Conservation (phyloP, 1,284 basidiomycete genomes). For the Moesziomyces sp. region DNA sequence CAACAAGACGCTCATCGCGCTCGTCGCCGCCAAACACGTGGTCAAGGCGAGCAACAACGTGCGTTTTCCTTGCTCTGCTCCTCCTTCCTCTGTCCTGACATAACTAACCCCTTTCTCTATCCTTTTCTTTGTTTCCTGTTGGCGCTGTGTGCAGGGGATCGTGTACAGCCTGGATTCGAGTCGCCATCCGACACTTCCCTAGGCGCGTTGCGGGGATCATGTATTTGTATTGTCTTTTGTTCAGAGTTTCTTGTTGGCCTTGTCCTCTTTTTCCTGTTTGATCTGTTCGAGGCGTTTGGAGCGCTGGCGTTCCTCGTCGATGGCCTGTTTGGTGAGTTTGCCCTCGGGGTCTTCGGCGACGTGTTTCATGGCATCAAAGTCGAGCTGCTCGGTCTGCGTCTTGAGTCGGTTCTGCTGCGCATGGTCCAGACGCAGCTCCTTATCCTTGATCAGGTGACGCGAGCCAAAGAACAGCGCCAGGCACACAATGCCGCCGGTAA, state of each 20-base stretch:
- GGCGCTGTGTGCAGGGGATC: slow-evolving; percentile 45
- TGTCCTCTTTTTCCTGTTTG: slow-evolving; percentile 29
- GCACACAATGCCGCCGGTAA: slow-evolving; percentile 41
- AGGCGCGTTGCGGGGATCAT: slow-evolving; percentile 11
- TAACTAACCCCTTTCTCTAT: no score
- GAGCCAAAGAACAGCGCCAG: slow-evolving; percentile 41
- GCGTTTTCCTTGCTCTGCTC: slow-evolving; percentile 46
- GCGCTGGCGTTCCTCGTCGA: slow-evolving; percentile 23
- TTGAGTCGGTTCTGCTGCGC: slow-evolving; percentile 20
- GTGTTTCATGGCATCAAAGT: slow-evolving; percentile 35
- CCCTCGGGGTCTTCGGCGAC: slow-evolving; percentile 40
- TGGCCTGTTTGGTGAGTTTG: slow-evolving; percentile 37
- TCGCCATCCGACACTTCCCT: slow-evolving; percentile 52
- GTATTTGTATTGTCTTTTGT: slow-evolving; percentile 6
- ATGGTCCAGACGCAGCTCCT: slow-evolving; percentile 34
- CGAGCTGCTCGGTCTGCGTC: slow-evolving; percentile 29
- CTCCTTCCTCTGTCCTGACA: no score
- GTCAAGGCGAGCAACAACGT: slow-evolving; percentile 72
- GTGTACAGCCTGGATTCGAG: slow-evolving; percentile 59
- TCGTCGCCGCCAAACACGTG: slow-evolving; percentile 87
- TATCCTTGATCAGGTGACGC: slow-evolving; percentile 34
- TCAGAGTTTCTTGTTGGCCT: slow-evolving; percentile 28
- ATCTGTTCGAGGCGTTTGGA: slow-evolving; percentile 15
- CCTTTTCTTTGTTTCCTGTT: no score
- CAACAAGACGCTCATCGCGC: slow-evolving; percentile 90